Evolutionary conservation across 192 early-diverging fungal species (phyloP), one percentile per base, ranked within the genome.

Genomic region (Coemansia sp.): DNA sequence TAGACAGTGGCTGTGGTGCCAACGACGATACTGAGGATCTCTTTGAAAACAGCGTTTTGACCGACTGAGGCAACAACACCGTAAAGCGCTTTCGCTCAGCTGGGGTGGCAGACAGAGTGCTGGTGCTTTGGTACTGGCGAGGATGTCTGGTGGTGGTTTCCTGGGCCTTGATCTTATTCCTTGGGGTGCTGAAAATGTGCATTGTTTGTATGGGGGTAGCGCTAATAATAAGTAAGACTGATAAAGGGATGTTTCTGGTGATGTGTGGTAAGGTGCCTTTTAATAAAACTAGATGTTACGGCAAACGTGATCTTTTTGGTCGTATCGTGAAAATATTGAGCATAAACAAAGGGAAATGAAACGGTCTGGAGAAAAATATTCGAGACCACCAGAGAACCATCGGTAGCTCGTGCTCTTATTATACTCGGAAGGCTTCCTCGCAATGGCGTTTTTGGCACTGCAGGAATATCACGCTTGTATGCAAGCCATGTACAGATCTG

Each of bases 31-130:
- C 2, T 19, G 52, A 33, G 30, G 29, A 9, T 34, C 61, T 65
- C 41, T 67, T 67, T 3, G 58, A 57, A 36, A 78, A 78, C 44
- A 78, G 37, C 15, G 70, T 65, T 44, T 78, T 78, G 6, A 78
- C 75, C 2, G 75, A 78, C 3, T 56, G 50, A 8, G 68, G 59
- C 29, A 78, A 50, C 34, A 65, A 57, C 4, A 52, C 38, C 6
- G 61, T 40, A 11, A 78, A 37, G 0, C 69, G 61, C 36, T 65
- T 65, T 61, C 64, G 69, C n/a, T 65, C 57, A 55, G 41, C 45
- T 11, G 61, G 59, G 23, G 50, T 54, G 29, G 61, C 33, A 48
- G 45, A 25, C 23, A 27, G 25, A 25, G 45, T 25, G 23, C 1
- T 22, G 61, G 48, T 37, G 47, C 27, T 47, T 41, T 42, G 48